Conservation (phyloP, 495 filamentous ascomycete genomes). For the Aspergillus asperescens region DNA sequence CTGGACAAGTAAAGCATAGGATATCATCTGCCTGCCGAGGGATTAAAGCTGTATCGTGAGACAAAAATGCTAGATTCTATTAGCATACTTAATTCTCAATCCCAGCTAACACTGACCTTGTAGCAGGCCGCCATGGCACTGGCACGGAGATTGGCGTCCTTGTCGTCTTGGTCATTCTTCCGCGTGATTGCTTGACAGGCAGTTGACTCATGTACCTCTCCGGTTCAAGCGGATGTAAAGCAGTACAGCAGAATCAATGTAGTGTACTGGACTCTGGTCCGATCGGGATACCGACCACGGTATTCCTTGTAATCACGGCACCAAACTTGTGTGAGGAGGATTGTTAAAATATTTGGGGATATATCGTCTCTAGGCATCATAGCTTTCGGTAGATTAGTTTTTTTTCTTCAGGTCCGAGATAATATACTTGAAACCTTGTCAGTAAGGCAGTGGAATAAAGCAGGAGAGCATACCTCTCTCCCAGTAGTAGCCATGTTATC, state of each 20-base stretch:
- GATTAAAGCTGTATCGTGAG: too few species aligned
- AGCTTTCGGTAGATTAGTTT: neutral
- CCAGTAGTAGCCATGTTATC: neutral
- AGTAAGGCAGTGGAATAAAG: neutral
- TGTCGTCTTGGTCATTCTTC: neutral
- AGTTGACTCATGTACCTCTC: conserved; percentile 12
- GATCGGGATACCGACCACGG: neutral
- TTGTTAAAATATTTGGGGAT: neutral
- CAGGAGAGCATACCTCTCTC: neutral
- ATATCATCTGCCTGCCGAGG: too few species aligned
- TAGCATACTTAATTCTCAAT: neutral
- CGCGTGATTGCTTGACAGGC: neutral
- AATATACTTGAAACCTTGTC: neutral
- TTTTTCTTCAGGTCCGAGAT: neutral
- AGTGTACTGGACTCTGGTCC: neutral
- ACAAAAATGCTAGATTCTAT: conserved; percentile 14
- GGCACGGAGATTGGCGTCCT: neutral
- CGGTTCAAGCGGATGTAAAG: conserved; percentile 9
- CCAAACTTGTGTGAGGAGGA: conserved; percentile 6
- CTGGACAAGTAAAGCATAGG: too few species aligned
- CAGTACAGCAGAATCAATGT: conserved; percentile 10
- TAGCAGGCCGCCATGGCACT: conserved; percentile 4
- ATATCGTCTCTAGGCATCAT: neutral
- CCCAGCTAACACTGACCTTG: neutral
- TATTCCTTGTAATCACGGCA: neutral